Percentiles rank a stretch among this genome's conserved stretches.
Conservation (phyloP, 306 rosid genomes). For the Sophora flavescens region DNA sequence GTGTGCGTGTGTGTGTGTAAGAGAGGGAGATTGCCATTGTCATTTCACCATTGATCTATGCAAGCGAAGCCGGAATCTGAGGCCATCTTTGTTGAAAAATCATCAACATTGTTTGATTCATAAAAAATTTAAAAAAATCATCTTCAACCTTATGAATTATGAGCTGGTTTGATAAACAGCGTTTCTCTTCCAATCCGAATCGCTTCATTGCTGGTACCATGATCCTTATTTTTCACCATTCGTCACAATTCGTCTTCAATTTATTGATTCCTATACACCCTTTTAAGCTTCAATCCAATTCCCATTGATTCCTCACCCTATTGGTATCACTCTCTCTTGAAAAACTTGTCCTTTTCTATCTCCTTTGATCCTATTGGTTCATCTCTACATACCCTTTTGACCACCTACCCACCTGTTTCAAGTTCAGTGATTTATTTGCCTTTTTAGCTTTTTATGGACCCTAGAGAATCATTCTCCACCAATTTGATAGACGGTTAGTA, state of each 20-base stretch:
- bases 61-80: slow-evolving; percentile 30
- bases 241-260: slow-evolving; percentile 45
- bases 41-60: slow-evolving; percentile 35
- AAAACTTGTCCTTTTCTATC: neutral
- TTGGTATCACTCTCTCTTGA: neutral
- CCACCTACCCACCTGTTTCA: neutral
- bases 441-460: neutral
- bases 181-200: slow-evolving; percentile 44
- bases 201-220: slow-evolving; percentile 49
- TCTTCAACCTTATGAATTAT: slow-evolving; percentile 34
- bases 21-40: slow-evolving; percentile 9
- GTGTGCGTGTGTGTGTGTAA: too few relatives aligned
- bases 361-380: neutral
- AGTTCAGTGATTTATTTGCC: neutral
- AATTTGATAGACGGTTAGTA: neutral
- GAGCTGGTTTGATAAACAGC: slow-evolving; percentile 45
- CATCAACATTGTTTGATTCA: slow-evolving; percentile 10
- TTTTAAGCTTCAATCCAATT: neutral
- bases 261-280: slow-evolving; percentile 55
- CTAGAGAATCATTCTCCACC: slow-evolving; percentile 15
- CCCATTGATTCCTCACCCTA: neutral
- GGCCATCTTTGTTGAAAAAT: neutral
- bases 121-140: neutral
- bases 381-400: neutral
- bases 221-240: slow-evolving; percentile 43